Percentiles rank a stretch among this genome's conserved stretches.
Conservation (phyloP, 1,284 basidiomycete species). For the Pseudozyma hubeiensis region DNA sequence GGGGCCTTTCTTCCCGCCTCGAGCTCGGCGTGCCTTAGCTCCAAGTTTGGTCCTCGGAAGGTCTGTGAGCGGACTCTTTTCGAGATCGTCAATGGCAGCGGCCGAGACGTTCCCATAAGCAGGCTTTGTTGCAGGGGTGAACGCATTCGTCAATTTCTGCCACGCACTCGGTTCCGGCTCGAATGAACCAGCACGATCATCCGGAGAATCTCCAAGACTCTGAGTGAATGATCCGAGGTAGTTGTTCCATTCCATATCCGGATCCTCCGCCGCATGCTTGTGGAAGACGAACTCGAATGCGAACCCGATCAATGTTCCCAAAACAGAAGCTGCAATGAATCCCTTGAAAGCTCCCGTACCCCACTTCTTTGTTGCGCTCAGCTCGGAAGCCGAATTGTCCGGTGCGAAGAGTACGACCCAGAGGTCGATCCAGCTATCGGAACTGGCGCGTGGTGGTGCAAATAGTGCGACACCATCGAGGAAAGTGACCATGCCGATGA, state of each 20-base stretch:
- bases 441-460: slow-evolving; percentile 45
- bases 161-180: slow-evolving; percentile 52
- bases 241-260: slow-evolving; percentile 60
- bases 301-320: slow-evolving; percentile 48
- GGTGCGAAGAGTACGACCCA: slow-evolving; percentile 55
- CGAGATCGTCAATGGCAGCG: slow-evolving; percentile 5
- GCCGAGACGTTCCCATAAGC: slow-evolving; percentile 54
- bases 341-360: slow-evolving; percentile 59
- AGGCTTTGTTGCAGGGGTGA: slow-evolving; percentile 20
- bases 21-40: slow-evolving; percentile 16
- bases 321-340: slow-evolving; percentile 58
- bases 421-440: slow-evolving; percentile 57
- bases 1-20: slow-evolving; percentile 36
- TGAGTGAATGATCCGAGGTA: slow-evolving; percentile 57
- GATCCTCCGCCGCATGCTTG: slow-evolving; percentile 51
- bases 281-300: slow-evolving; percentile 57
- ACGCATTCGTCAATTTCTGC: slow-evolving; percentile 38
- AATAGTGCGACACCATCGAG: slow-evolving; percentile 59
- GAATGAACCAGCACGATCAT: slow-evolving; percentile 52
- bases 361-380: slow-evolving; percentile 48
- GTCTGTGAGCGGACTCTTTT: slow-evolving; percentile 35
- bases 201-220: slow-evolving; percentile 14
- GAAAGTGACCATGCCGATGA: slow-evolving; percentile 55
- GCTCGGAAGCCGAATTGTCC: slow-evolving; percentile 28
- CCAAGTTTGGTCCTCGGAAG: slow-evolving; percentile 15